Conservation (phyloP, 1,284 basidiomycete genomes). For the Inonotus hispidus region DNA sequence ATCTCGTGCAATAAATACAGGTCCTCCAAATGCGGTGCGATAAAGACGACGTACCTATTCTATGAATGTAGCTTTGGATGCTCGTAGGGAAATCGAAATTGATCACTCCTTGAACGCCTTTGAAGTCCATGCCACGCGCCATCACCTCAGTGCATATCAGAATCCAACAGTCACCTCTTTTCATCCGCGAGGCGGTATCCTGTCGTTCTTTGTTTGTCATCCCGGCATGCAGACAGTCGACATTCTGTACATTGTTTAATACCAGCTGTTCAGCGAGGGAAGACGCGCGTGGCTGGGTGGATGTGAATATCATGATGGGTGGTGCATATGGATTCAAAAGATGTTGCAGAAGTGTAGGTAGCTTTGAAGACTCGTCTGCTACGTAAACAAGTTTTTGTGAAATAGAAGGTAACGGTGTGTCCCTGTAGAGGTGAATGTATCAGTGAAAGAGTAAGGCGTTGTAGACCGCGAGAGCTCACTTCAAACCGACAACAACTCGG, state of each 20-base stretch:
- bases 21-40: not conserved
- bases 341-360: slow-evolving; percentile 78
- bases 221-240: slow-evolving; percentile 90
- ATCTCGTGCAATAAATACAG: not conserved
- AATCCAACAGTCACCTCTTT: slow-evolving; percentile 85
- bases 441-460: not conserved
- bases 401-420: slow-evolving; percentile 81
- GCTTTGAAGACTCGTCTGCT: slow-evolving; percentile 88
- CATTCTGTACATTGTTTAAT: slow-evolving; percentile 78
- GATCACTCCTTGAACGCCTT: slow-evolving; percentile 90
- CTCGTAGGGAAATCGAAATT: slow-evolving; percentile 96
- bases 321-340: slow-evolving; percentile 85
- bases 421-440: slow-evolving; percentile 43
- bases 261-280: slow-evolving; percentile 87
- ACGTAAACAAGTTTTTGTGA: slow-evolving; percentile 87
- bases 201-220: slow-evolving; percentile 85
- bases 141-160: slow-evolving; percentile 93
- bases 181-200: slow-evolving; percentile 80
- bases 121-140: slow-evolving; percentile 97
- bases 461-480: slow-evolving; percentile 46
- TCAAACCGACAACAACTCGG: slow-evolving; percentile 89
- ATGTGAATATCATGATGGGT: slow-evolving; percentile 90
- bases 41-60: slow-evolving; percentile 58
- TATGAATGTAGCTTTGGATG: slow-evolving; percentile 92
- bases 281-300: slow-evolving; percentile 86